These are phyloP conservation scores for Cryphonectria japonica DNA, from an alignment of 2,329 filamentous ascomycete species.

Conservation along the genomic window DNA sequence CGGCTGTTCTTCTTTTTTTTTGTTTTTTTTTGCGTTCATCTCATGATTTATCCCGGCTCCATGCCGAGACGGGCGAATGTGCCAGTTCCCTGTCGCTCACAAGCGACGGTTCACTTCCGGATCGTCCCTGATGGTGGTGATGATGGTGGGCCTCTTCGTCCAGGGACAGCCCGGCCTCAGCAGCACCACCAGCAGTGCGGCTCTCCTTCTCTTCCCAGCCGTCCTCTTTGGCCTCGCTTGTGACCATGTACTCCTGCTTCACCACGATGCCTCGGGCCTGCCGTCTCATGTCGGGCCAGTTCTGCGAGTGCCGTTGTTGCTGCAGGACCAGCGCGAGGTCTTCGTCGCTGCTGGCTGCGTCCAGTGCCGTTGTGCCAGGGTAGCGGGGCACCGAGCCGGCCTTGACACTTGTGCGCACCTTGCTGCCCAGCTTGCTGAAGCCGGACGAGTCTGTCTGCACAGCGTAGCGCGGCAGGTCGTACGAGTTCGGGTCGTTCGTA, in stretches of 20 bases:
- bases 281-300: neutral
- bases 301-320: neutral
- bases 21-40: neutral
- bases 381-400: constrained; percentile 1
- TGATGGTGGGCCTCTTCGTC: neutral
- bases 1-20: neutral
- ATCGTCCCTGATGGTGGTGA: neutral
- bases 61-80: constrained; percentile 9
- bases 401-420: constrained; percentile 15
- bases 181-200: neutral
- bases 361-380: constrained; percentile 6
- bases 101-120: constrained; percentile 1
- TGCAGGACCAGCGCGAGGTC: constrained; percentile 11
- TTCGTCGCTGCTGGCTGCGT: constrained; percentile 15
- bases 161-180: neutral
- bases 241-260: constrained; percentile 17
- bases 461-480: constrained; percentile 20
- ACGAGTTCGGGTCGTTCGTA: constrained; percentile 6
- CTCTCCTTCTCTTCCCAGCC: neutral
- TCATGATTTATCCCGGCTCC: constrained; percentile 1
- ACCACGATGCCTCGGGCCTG: constrained; percentile 9
- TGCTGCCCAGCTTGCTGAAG: constrained; percentile 17
- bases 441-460: constrained; percentile 18
- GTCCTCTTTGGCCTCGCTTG: constrained; percentile 7
- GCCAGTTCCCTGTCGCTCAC: neutral